Percentiles rank a stretch among this genome's conserved stretches.
Evolutionary conservation across 2,329 filamentous ascomycete species (phyloP).

Genomic region (Colletotrichum sp.): DNA sequence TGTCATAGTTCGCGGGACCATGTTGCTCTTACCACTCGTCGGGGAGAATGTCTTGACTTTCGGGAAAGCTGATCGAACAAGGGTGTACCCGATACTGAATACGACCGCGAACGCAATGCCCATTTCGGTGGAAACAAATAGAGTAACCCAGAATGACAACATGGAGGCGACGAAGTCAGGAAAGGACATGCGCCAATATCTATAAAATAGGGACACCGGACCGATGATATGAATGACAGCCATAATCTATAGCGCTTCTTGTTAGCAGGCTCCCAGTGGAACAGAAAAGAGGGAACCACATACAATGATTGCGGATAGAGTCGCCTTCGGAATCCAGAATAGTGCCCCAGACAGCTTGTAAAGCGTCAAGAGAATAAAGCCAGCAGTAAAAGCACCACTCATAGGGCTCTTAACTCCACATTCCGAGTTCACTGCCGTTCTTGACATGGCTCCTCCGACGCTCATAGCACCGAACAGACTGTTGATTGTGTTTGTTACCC

Average conservation of each 20-base stretch:
- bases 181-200: constrained; percentile 68
- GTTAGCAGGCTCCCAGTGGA: not conserved
- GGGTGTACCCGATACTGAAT: constrained; percentile 67
- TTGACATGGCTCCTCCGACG: constrained; percentile 69
- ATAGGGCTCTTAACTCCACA: constrained; percentile 67
- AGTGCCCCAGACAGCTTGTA: constrained; percentile 65
- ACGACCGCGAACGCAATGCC: constrained; percentile 65
- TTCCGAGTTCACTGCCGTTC: constrained; percentile 70
- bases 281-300: constrained; percentile 19
- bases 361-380: constrained; percentile 65
- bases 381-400: constrained; percentile 64
- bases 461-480: constrained; percentile 69
- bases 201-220: constrained; percentile 62
- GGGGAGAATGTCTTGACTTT: constrained; percentile 38
- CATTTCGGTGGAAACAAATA: constrained; percentile 65
- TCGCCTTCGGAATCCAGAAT: constrained; percentile 73
- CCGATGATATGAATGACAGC: constrained; percentile 68
- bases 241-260: constrained; percentile 49
- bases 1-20: constrained; percentile 32
- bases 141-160: constrained; percentile 68
- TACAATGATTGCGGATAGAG: constrained; percentile 67
- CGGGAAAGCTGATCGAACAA: constrained; percentile 64
- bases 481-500: constrained; percentile 67
- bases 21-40: constrained; percentile 27
- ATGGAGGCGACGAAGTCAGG: constrained; percentile 69